These are phyloP conservation scores for Porphyrellus sp. DNA, from an alignment of 1,284 basidiomycete genomes.

Conservation along the genomic window DNA sequence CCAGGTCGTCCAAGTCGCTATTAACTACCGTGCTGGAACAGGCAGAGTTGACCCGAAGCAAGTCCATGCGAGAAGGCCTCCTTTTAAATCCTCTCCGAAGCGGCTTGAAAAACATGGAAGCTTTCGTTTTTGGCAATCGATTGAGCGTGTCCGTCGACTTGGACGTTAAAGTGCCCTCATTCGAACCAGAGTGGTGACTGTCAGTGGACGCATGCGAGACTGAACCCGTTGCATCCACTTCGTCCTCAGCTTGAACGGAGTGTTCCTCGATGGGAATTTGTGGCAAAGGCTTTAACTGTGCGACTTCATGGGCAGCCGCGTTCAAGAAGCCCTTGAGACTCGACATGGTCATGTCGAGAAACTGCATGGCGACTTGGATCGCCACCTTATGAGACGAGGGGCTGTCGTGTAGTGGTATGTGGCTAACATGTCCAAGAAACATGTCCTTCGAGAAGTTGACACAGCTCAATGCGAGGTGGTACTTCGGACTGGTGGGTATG, in stretches of 20 bases:
- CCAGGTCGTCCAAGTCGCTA: slow-evolving; percentile 15
- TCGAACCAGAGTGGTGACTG: neutral
- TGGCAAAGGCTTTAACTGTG: slow-evolving; percentile 32
- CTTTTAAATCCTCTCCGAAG: slow-evolving; percentile 12
- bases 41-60: slow-evolving; percentile 4
- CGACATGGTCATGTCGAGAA: slow-evolving; percentile 28
- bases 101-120: slow-evolving; percentile 19
- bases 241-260: neutral
- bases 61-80: slow-evolving; percentile 9
- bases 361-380: slow-evolving; percentile 24
- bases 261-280: slow-evolving; percentile 14
- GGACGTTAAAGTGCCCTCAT: neutral
- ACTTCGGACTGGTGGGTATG: slow-evolving; percentile 24
- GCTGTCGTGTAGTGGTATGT: slow-evolving; percentile 9
- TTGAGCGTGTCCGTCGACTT: neutral
- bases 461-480: slow-evolving; percentile 19
- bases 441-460: slow-evolving; percentile 26
- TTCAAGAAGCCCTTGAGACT: slow-evolving; percentile 28
- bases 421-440: slow-evolving; percentile 26
- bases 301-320: slow-evolving; percentile 27
- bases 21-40: slow-evolving; percentile 25
- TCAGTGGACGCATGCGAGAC: slow-evolving; percentile 9
- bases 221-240: neutral
- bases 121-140: slow-evolving; percentile 11
- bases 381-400: slow-evolving; percentile 9